These are phyloP conservation scores for Diversispora eburnea DNA, from an alignment of 192 early-diverging fungal species.

Conservation along the genomic window DNA sequence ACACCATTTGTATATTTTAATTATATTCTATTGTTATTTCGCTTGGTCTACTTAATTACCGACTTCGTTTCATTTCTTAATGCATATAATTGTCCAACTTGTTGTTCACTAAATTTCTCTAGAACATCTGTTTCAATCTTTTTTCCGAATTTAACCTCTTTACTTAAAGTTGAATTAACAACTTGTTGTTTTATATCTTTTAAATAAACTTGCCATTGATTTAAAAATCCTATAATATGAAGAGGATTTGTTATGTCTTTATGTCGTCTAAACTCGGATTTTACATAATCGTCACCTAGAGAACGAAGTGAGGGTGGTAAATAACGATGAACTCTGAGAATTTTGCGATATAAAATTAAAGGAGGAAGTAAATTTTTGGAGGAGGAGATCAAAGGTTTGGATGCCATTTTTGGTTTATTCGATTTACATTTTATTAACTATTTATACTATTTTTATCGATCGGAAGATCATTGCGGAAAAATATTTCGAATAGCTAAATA, in stretches of 20 bases:
- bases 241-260: constrained; percentile 52
- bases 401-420: neutral
- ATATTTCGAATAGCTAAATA: too few relatives aligned
- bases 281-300: constrained; percentile 60
- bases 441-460: neutral
- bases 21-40: too few relatives aligned
- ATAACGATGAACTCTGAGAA: constrained; percentile 47
- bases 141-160: constrained; percentile 39
- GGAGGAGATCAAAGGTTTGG: neutral
- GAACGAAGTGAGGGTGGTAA: constrained; percentile 48
- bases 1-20: too few relatives aligned
- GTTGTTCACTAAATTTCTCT: constrained; percentile 56
- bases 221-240: constrained; percentile 55
- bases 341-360: constrained; percentile 49
- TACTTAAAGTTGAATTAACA: neutral
- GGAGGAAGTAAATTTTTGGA: constrained; percentile 46
- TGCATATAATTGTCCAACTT: constrained; percentile 55
- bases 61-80: constrained; percentile 45
- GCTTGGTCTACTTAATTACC: neutral
- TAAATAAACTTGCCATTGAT: constrained; percentile 53
- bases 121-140: constrained; percentile 38
- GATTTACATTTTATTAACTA: neutral
- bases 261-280: constrained; percentile 56
- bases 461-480: neutral
- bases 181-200: constrained; percentile 24